Evolutionary conservation across 129 eudicot genomes (phyloP), one percentile per base, ranked within the genome.

Genomic region (Oenanthe sinensis): DNA sequence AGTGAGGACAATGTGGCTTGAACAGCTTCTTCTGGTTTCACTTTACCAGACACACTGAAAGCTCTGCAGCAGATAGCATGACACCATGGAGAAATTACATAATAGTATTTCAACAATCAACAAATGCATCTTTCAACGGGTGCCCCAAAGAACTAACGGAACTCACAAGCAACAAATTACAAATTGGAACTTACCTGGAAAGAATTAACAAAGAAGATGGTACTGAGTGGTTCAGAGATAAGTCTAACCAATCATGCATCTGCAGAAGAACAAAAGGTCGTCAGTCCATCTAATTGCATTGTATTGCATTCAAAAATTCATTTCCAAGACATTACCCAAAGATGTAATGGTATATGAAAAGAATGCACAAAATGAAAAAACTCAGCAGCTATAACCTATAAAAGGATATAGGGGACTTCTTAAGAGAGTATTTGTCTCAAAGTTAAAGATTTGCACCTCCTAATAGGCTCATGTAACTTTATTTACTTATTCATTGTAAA

Each of bases 231-330:
- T 86, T 85, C 63, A 88, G 87, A 45, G 92, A 88, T 74, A 88
- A 84, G 81, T 88, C 92, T 81, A 88, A 76, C 92, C 89, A 88
- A 77, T 88, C 92, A 46, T 73, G 86, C 79, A 88, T 83, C 92
- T 88, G 85, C 81, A 82, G 44, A 50, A 78, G 28, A 24, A 77
- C 5, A 60, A 50, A 49, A 4, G 62, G 42, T 67, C 0, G 33
- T 14, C 39, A 44, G 46, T 33, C 37, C 42, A 15, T 43, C 49
- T 24, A 74, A 30, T 24, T 10, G 1, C 6, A 9, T 26, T 67
- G 13, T 6, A 37, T 69, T 36, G 17, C 44, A 69, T 17, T 37
- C 22, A 33, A 33, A 69, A 13, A 69, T 37, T 26, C 46, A 69
- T 37, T 33, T 8, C 26, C 26, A 37, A 14, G 44, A 33, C 20